Conservation (phyloP, 2,329 filamentous ascomycete species). For the Dissoconium aciculare region DNA sequence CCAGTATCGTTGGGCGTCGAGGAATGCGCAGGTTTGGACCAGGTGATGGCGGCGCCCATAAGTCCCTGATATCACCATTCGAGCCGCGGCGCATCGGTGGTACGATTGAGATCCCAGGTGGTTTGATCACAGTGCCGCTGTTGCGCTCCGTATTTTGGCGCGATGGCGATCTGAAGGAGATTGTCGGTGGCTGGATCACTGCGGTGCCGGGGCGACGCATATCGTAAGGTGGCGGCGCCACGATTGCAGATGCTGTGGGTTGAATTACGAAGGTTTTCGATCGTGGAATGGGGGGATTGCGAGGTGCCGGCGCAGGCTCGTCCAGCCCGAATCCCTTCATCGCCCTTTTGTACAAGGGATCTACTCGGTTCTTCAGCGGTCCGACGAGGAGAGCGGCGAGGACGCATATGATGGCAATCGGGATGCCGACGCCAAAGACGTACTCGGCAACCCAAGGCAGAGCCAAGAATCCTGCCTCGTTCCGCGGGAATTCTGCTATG, state of each 20-base stretch:
- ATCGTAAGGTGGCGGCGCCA: too few relatives aligned
- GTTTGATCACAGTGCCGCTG: too few relatives aligned
- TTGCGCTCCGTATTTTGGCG: not conserved
- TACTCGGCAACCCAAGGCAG: slow-evolving; percentile 37
- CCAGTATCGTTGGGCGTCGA: not conserved
- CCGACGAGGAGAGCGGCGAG: slow-evolving; percentile 2
- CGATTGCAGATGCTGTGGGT: too few relatives aligned
- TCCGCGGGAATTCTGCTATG: slow-evolving; percentile 32
- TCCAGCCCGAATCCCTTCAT: not conserved
- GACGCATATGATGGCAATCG: slow-evolving; percentile 29
- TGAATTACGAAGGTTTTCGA: too few relatives aligned
- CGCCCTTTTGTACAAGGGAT: not conserved
- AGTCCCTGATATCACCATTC: not conserved
- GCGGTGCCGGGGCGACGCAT: too few relatives aligned
- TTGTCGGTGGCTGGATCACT: not conserved
- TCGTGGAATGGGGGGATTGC: too few relatives aligned
- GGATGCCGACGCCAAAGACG: slow-evolving; percentile 39
- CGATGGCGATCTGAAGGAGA: not conserved
- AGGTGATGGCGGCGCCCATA: not conserved
- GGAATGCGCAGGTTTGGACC: not conserved
- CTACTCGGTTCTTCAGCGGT: not conserved
- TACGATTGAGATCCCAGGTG: too few relatives aligned
- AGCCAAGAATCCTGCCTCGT: slow-evolving; percentile 15
- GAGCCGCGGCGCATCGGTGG: too few relatives aligned
- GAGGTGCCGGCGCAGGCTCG: not conserved